Conservation (phyloP, 257 asterid species). For the Salvia miltiorrhiza region DNA sequence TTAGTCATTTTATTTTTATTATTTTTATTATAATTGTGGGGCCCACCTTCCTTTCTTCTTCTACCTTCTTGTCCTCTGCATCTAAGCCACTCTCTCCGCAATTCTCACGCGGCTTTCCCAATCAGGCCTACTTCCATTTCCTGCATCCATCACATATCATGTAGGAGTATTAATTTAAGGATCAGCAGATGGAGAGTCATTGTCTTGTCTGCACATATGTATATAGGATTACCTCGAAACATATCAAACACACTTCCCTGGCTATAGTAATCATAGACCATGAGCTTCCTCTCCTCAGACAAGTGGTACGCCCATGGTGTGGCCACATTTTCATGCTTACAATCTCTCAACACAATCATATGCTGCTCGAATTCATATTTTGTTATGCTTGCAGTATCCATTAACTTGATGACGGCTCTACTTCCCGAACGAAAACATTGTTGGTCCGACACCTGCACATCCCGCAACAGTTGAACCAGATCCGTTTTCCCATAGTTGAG, state of each 20-base stretch:
- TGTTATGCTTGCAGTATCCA: background rate
- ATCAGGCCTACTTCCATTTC: background rate
- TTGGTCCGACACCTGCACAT: background rate
- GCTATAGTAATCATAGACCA: conserved; percentile 25
- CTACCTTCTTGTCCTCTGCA: too few species aligned
- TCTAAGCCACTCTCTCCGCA: too few species aligned
- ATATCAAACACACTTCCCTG: conserved; percentile 30
- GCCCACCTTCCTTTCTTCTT: too few species aligned
- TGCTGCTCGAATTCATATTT: background rate
- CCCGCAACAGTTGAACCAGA: background rate
- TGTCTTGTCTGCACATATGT: too few species aligned
- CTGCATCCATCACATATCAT: too few species aligned
- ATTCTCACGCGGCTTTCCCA: conserved; percentile 8
- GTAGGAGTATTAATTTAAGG: too few species aligned
- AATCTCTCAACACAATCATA: background rate
- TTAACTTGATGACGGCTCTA: background rate
- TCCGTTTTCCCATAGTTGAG: background rate
- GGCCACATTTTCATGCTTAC: conserved; percentile 12
- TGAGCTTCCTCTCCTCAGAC: too few species aligned
- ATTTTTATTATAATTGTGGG: too few species aligned
- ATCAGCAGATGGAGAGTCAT: too few species aligned
- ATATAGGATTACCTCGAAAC: background rate
- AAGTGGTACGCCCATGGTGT: conserved; percentile 16
- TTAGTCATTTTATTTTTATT: too few species aligned
- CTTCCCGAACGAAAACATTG: background rate